These are phyloP conservation scores for Penicillium janthinellum DNA, from an alignment of 2,329 filamentous ascomycete genomes.

Conservation along the genomic window DNA sequence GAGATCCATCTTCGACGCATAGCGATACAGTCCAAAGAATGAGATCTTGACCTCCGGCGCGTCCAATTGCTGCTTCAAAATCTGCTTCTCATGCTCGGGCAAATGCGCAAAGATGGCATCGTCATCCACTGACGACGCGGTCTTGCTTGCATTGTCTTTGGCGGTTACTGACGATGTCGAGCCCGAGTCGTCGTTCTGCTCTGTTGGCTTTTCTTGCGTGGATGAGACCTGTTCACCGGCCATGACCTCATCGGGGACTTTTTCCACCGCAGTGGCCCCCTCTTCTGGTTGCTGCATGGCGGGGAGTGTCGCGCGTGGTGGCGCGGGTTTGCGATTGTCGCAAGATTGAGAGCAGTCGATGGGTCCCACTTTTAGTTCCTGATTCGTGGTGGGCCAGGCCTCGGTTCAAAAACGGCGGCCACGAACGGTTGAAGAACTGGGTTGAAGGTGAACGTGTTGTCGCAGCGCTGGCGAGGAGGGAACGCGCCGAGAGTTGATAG, in stretches of 20 bases:
- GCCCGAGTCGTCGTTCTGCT: slow-evolving; percentile 19
- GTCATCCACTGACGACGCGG: slow-evolving; percentile 40
- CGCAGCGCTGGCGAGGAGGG: not conserved
- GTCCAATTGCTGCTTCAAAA: slow-evolving; percentile 69
- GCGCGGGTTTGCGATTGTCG: not conserved
- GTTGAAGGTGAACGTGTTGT: not conserved
- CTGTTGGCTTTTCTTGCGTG: not conserved
- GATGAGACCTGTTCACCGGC: slow-evolving; percentile 19
- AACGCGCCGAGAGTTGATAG: not conserved
- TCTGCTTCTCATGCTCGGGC: slow-evolving; percentile 64
- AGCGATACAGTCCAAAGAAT: slow-evolving; percentile 68
- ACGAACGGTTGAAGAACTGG: not conserved
- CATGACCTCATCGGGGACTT: slow-evolving; percentile 15
- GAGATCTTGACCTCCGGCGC: slow-evolving; percentile 66
- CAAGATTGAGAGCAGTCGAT: not conserved
- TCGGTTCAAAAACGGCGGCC: not conserved
- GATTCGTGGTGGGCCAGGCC: not conserved
- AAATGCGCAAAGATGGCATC: slow-evolving; percentile 63
- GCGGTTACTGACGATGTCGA: slow-evolving; percentile 27
- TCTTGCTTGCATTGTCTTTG: slow-evolving; percentile 35
- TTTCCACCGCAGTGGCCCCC: slow-evolving; percentile 19
- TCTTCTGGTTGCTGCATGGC: slow-evolving; percentile 27
- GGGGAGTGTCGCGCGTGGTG: slow-evolving; percentile 2
- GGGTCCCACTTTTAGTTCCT: slow-evolving; percentile 8
- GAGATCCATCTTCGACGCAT: slow-evolving; percentile 66